Conservation (phyloP, 1,139 yeast species). For the Debaryomycetaceae sp. region DNA sequence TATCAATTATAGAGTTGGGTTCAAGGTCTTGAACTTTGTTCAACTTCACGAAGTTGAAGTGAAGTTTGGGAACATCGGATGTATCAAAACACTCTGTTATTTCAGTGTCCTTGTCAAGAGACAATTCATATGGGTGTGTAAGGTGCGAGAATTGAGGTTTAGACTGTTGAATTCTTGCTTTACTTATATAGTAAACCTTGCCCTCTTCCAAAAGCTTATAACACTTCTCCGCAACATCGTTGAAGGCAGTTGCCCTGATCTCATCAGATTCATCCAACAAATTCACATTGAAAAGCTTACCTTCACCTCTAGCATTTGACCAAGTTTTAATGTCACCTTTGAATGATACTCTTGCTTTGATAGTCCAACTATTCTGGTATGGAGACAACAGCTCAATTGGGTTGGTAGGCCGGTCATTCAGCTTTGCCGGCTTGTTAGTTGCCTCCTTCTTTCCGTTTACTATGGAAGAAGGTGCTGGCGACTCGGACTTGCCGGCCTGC, state of each 20-base stretch:
- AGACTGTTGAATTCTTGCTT: slow-evolving; percentile 77
- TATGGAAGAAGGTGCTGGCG: slow-evolving; percentile 15
- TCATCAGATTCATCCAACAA: slow-evolving; percentile 94
- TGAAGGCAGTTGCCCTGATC: slow-evolving; percentile 93
- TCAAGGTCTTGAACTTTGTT: slow-evolving; percentile 65
- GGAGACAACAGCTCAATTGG: slow-evolving; percentile 91
- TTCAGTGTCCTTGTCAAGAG: slow-evolving; percentile 74
- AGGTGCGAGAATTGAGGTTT: slow-evolving; percentile 84
- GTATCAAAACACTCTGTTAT: slow-evolving; percentile 70
- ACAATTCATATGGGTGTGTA: slow-evolving; percentile 84
- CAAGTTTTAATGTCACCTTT: slow-evolving; percentile 88
- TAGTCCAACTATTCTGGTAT: slow-evolving; percentile 86
- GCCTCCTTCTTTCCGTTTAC: slow-evolving; percentile 8
- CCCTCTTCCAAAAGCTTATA: slow-evolving; percentile 81
- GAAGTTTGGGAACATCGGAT: slow-evolving; percentile 70
- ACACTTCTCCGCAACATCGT: slow-evolving; percentile 77
- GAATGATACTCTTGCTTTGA: slow-evolving; percentile 85
- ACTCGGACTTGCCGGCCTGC: slow-evolving; percentile 9
- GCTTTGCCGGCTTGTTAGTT: slow-evolving; percentile 3
- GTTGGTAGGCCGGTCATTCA: slow-evolving; percentile 27
- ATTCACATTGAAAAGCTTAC: slow-evolving; percentile 84
- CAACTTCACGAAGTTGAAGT: slow-evolving; percentile 73
- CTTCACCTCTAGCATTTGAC: slow-evolving; percentile 85
- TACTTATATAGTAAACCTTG: slow-evolving; percentile 79
- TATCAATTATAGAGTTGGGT: slow-evolving; percentile 74